Evolutionary conservation across 208 protist genomes (phyloP), one percentile per base, ranked within the genome.

Genomic region (Trypanosoma mega): DNA sequence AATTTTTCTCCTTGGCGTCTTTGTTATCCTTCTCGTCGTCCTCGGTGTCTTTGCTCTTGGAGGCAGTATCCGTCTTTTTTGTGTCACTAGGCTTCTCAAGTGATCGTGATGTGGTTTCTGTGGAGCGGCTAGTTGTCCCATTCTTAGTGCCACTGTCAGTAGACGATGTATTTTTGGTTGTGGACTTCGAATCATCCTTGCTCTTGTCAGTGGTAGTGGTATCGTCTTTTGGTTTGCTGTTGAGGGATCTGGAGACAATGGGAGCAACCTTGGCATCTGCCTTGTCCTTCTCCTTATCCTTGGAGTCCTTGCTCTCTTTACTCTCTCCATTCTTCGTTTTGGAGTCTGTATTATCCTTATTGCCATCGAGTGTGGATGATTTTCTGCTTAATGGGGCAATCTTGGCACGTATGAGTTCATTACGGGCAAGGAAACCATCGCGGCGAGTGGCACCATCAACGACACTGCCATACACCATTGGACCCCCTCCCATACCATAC

Each of bases 381-480:
- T 52, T 52, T n/a, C 14, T 16, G 16, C 18, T 16, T 11, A 27
- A 45, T 55, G 77, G 72, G 63, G 76, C 83, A 23, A 81, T 66
- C 2, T 86, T 76, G 6, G 78, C 82, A 39, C 77, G 83, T 34
- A 82, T 63, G 27, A 90, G 68, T 33, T 82, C 68, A 54, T 90
- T 90, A 34, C 69, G 55, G 43, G 72, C 70, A 2, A 90, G 51
- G 62, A 90, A 90, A 50, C 78, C 74, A 63, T 78, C 72, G 41
- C 79, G 65, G 52, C 79, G 80, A 9, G 80, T 74, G 57, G 74
- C 80, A 46, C 58, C 76, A 57, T 84, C 71, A 26, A 90, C 69
- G 16, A 90, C 68, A 50, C 78, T 84, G 46, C 76, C 66, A 56
- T 85, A 90, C 60, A 54, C 54, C 14, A 34, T 54, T 61, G 11